Conservation (phyloP, 805 yeast species). For the Metschnikowia aberdeeniae region DNA sequence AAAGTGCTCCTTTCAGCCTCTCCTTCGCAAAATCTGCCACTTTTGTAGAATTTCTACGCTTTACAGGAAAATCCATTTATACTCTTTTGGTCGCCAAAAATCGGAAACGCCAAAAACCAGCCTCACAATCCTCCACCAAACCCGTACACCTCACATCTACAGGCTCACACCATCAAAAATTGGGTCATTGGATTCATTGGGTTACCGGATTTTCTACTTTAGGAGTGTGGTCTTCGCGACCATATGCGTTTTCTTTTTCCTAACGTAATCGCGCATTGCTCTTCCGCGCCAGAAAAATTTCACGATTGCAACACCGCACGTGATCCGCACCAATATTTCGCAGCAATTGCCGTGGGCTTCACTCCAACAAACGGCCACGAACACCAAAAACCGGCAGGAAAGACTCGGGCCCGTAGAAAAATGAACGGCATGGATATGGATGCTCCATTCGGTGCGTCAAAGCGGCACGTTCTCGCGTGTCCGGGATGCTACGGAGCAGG, state of each 20-base stretch:
- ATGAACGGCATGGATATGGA: background rate
- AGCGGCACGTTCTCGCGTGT: background rate
- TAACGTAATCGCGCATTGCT: background rate
- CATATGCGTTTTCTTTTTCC: background rate
- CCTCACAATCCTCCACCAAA: too few species aligned
- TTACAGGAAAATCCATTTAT: too few species aligned
- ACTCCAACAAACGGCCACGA: background rate
- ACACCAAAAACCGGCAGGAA: background rate
- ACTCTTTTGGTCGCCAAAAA: too few species aligned
- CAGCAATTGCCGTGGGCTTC: constrained; percentile 11
- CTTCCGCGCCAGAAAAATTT: background rate
- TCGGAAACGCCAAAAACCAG: too few species aligned
- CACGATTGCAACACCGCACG: constrained; percentile 27
- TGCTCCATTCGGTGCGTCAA: background rate
- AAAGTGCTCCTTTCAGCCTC: too few species aligned
- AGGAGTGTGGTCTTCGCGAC: background rate
- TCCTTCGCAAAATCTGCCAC: too few species aligned
- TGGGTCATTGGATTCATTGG: too few species aligned
- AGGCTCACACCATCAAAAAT: too few species aligned
- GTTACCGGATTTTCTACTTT: too few species aligned
- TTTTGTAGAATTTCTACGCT: too few species aligned
- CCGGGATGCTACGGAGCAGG: background rate
- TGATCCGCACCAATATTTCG: constrained; percentile 18
- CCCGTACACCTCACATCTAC: too few species aligned
- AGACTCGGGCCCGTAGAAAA: background rate